Percentiles rank a stretch among this genome's conserved stretches.
phyloP scores from a whole-genome alignment of 2,329 filamentous ascomycete genomes.

The Trichoderma guizhouense region DNA sequence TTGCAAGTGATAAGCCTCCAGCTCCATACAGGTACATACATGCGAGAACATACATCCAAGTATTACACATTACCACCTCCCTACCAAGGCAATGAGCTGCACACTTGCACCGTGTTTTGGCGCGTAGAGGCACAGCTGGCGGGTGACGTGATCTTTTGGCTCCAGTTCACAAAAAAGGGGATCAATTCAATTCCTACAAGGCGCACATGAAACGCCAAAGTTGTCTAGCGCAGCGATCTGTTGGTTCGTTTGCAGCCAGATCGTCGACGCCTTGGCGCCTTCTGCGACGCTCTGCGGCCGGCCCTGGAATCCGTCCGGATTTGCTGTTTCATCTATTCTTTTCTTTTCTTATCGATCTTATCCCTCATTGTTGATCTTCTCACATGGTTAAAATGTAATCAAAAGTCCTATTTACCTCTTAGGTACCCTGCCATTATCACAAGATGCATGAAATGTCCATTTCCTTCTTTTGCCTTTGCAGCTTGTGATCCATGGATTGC shows the following conservation, averaged over 20 bases:
- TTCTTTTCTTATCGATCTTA: background rate
- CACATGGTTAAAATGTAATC: background rate
- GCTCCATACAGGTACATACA: background rate
- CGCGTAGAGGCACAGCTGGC: background rate
- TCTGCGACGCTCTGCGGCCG: background rate
- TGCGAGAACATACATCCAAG: background rate
- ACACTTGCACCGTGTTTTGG: background rate
- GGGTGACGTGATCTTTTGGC: background rate
- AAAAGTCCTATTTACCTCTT: background rate
- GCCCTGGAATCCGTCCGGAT: background rate
- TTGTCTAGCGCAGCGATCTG: background rate
- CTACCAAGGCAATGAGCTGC: background rate
- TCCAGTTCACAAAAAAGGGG: background rate
- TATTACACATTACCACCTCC: background rate
- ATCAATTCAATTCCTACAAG: background rate
- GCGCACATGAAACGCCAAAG: background rate
- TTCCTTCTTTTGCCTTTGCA: background rate
- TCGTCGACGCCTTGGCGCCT: background rate
- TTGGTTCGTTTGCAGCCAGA: background rate
- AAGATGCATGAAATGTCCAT: background rate
- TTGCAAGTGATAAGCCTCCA: background rate
- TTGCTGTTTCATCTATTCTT: background rate
- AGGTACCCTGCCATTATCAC: background rate
- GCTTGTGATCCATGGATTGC: background rate
- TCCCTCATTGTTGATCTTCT: background rate